Conservation (phyloP, 257 asterid genomes). For the Mitragyna speciosa region DNA sequence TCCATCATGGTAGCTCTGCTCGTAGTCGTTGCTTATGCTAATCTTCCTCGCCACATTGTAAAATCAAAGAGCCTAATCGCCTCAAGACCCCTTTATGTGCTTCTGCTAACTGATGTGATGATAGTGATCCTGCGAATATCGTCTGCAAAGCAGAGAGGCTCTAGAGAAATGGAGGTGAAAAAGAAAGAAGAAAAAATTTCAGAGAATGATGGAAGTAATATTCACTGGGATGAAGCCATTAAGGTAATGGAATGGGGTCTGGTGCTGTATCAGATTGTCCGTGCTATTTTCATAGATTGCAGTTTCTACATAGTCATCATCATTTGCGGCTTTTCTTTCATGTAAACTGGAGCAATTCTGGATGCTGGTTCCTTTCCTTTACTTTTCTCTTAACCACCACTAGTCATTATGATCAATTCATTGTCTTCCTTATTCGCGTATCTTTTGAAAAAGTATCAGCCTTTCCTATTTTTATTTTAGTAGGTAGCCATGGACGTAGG, state of each 20-base stretch:
- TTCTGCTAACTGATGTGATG: constrained; percentile 50
- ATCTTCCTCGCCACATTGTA: constrained; percentile 41
- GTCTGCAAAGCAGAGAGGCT: constrained; percentile 25
- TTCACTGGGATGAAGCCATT: constrained; percentile 57
- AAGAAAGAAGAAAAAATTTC: constrained; percentile 2
- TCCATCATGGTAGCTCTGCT: constrained; percentile 54
- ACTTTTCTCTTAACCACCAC: background rate
- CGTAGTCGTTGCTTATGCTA: constrained; percentile 52
- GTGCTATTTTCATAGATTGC: constrained; percentile 70
- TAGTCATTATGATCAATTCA: too few species aligned
- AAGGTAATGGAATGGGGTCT: constrained; percentile 62
- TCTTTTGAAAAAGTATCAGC: background rate
- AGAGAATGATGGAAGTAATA: constrained; percentile 18
- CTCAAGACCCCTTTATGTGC: constrained; percentile 64
- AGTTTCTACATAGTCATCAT: constrained; percentile 68
- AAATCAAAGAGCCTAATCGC: constrained; percentile 61
- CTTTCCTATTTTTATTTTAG: too few species aligned
- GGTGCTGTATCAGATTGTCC: constrained; percentile 55
- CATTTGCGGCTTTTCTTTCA: constrained; percentile 57
- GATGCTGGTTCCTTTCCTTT: background rate
- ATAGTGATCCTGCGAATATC: constrained; percentile 49
- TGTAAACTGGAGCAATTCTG: constrained; percentile 8
- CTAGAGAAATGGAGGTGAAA: constrained; percentile 16
- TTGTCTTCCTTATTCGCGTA: too few species aligned
- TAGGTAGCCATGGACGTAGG: too few species aligned